Conservation (phyloP, 768 basidiomycete species). For the Tylopilus sp. region DNA sequence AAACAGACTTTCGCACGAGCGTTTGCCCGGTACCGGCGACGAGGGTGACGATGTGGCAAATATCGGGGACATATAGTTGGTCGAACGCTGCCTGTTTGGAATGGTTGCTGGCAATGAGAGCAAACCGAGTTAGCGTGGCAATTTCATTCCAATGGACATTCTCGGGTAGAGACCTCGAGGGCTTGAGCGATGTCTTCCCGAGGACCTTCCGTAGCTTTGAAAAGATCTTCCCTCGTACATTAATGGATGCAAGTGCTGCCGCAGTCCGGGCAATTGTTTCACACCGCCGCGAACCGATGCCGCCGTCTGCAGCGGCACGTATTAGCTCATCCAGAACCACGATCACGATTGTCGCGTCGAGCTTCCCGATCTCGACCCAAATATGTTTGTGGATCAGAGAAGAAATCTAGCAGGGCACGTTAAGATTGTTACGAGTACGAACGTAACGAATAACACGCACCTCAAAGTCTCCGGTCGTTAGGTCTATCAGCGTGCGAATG, state of each 20-base stretch:
- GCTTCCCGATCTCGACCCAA: slow-evolving; percentile 72
- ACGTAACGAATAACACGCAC: slow-evolving; percentile 41
- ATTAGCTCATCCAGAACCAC: slow-evolving; percentile 77
- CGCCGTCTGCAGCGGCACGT: slow-evolving; percentile 79
- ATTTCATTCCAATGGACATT: slow-evolving; percentile 81
- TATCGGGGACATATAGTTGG: slow-evolving; percentile 81
- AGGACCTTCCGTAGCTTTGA: slow-evolving; percentile 78
- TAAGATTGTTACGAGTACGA: not conserved
- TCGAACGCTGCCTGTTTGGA: slow-evolving; percentile 59
- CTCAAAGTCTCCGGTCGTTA: slow-evolving; percentile 70
- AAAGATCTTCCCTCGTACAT: slow-evolving; percentile 74
- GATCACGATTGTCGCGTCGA: slow-evolving; percentile 66
- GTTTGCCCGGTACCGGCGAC: slow-evolving; percentile 71
- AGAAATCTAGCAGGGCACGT: slow-evolving; percentile 47
- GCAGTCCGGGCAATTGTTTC: slow-evolving; percentile 75
- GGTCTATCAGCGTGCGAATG: slow-evolving; percentile 71
- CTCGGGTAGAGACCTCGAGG: slow-evolving; percentile 60
- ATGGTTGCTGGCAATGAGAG: slow-evolving; percentile 67
- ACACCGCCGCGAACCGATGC: slow-evolving; percentile 69
- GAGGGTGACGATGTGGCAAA: slow-evolving; percentile 77
- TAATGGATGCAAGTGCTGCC: slow-evolving; percentile 69
- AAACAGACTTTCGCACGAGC: slow-evolving; percentile 74
- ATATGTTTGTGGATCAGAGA: slow-evolving; percentile 67
- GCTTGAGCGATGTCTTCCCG: slow-evolving; percentile 65
- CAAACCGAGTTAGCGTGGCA: slow-evolving; percentile 73